Percentiles rank a stretch among this genome's conserved stretches.
Conservation (phyloP, 805 yeast genomes). For the Limtongozyma cylindracea region DNA sequence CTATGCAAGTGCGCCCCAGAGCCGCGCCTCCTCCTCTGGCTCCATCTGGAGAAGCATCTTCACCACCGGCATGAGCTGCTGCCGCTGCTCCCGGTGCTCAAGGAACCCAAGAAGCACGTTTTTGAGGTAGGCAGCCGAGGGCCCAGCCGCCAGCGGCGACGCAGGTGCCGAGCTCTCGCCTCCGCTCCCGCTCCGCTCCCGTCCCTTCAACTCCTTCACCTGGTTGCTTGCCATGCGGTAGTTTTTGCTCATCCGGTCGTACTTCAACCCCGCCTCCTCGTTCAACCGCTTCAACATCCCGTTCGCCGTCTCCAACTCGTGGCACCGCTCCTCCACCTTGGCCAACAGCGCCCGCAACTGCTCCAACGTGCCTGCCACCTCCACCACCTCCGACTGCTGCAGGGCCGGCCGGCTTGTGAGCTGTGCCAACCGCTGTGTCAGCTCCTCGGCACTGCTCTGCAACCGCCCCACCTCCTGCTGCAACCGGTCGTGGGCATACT, state of each 20-base stretch:
- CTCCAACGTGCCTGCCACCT: slow-evolving; percentile 7
- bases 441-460: slow-evolving; percentile 9
- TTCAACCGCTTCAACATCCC: slow-evolving; percentile 28
- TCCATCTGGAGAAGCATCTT: slow-evolving; percentile 46
- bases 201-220: slow-evolving; percentile 4
- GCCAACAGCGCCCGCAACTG: slow-evolving; percentile 29
- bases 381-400: slow-evolving; percentile 1
- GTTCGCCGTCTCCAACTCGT: slow-evolving; percentile 29
- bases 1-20: no score
- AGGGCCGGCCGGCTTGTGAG: background rate
- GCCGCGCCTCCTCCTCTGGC: no score
- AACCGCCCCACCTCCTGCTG: slow-evolving; percentile 11
- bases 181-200: slow-evolving; percentile 4
- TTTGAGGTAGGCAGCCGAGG: slow-evolving; percentile 43
- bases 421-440: slow-evolving; percentile 1
- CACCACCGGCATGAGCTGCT: slow-evolving; percentile 64
- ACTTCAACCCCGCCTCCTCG: slow-evolving; percentile 41
- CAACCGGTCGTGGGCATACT: slow-evolving; percentile 15
- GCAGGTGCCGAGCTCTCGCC: slow-evolving; percentile 1
- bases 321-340: slow-evolving; percentile 20
- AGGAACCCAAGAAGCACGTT: slow-evolving; percentile 81
- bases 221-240: slow-evolving; percentile 41
- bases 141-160: slow-evolving; percentile 1
- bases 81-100: slow-evolving; percentile 83
- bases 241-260: slow-evolving; percentile 44